phyloP scores from a whole-genome alignment of 257 asterid genomes.

The Fraxinus quadrangulata region DNA sequence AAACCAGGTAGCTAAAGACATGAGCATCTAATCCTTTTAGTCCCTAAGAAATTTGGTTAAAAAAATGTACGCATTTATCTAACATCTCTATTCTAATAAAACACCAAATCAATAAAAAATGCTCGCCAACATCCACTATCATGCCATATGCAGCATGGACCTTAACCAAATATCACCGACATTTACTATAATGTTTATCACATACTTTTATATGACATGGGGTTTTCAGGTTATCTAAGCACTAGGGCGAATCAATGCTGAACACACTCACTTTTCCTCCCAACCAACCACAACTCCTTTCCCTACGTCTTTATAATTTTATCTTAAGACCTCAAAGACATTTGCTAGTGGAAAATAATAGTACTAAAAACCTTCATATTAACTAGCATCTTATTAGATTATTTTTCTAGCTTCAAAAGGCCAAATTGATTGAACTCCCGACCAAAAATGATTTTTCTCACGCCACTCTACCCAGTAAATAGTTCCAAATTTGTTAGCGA shows the following conservation, averaged over 20 bases:
- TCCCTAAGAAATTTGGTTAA: neutral
- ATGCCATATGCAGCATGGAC: neutral
- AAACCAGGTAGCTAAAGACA: neutral
- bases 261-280: neutral
- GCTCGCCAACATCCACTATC: conserved; percentile 8
- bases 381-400: neutral
- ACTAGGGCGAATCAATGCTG: neutral
- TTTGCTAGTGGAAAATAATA: conserved; percentile 9
- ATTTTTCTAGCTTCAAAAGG: conserved; percentile 6
- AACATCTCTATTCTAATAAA: neutral
- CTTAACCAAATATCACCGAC: neutral
- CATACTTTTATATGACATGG: neutral
- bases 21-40: neutral
- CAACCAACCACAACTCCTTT: conserved; percentile 5
- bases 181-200: neutral
- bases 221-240: conserved; percentile 1
- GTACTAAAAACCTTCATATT: neutral
- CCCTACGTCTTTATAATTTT: neutral
- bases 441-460: neutral
- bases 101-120: neutral
- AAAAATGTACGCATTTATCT: neutral
- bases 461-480: neutral
- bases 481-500: neutral
- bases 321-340: neutral
- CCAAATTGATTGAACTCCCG: neutral